Conservation (phyloP, 805 yeast genomes). For the Cyberlindnera amylophila region DNA sequence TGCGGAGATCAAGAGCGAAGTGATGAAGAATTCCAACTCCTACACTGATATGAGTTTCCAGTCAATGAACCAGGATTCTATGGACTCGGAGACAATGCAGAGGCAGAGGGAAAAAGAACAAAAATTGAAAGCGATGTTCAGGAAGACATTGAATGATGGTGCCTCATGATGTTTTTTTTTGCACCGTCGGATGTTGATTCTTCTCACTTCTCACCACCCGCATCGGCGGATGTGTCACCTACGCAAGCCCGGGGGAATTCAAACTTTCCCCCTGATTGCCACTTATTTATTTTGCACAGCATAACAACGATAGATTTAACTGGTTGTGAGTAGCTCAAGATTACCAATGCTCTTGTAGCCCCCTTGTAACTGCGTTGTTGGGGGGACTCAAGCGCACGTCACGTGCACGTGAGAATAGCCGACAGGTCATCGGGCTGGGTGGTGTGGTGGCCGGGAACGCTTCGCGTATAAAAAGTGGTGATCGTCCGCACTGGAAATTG, state of each 20-base stretch:
- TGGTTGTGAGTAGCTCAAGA: too few relatives aligned
- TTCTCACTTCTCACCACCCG: too few relatives aligned
- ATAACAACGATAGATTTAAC: too few relatives aligned
- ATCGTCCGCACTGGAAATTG: neutral
- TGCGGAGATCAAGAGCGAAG: conserved; percentile 23
- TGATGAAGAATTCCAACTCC: conserved; percentile 24
- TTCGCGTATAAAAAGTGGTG: neutral
- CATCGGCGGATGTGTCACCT: too few relatives aligned
- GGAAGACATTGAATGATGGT: conserved; percentile 12
- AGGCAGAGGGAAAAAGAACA: conserved; percentile 40
- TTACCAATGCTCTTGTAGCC: too few relatives aligned
- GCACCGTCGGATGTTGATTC: too few relatives aligned
- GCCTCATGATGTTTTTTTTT: too few relatives aligned
- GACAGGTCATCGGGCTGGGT: neutral
- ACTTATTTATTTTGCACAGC: too few relatives aligned
- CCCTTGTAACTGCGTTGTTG: too few relatives aligned
- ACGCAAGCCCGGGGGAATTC: too few relatives aligned
- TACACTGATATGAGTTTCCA: conserved; percentile 20
- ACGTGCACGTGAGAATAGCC: neutral
- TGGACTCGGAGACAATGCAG: conserved; percentile 10
- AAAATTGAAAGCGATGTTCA: conserved; percentile 38
- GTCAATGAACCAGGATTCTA: conserved; percentile 9
- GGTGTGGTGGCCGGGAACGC: neutral
- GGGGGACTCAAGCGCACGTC: neutral
- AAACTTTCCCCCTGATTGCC: too few relatives aligned